Conservation (phyloP, 139 green algal species). For the Asterochloris erici region DNA sequence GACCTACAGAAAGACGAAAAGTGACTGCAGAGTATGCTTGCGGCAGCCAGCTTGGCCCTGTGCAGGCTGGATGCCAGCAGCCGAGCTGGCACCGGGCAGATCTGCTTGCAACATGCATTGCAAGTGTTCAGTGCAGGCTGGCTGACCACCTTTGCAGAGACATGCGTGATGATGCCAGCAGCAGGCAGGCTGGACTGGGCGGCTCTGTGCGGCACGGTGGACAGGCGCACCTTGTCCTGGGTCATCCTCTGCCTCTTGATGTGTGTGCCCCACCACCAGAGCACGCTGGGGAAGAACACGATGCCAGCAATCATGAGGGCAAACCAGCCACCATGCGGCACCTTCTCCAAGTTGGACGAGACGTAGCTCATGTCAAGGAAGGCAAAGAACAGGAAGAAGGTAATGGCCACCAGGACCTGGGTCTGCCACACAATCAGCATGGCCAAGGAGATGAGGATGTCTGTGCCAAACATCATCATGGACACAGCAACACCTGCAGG, state of each 20-base stretch:
- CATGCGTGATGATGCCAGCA: too few species aligned
- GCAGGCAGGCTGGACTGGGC: too few species aligned
- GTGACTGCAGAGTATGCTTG: too few species aligned
- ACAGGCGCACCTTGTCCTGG: too few species aligned
- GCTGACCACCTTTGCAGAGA: too few species aligned
- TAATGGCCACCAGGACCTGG: not conserved
- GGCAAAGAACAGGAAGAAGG: slow-evolving; percentile 35
- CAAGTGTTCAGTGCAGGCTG: too few species aligned
- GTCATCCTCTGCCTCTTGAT: not conserved
- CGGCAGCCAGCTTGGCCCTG: not conserved
- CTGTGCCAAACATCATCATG: slow-evolving; percentile 39
- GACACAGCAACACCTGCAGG: slow-evolving; percentile 34
- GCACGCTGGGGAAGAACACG: slow-evolving; percentile 5
- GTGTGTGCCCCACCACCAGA: slow-evolving; percentile 18
- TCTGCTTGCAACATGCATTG: too few species aligned
- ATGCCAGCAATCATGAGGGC: slow-evolving; percentile 10
- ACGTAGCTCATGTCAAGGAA: slow-evolving; percentile 35
- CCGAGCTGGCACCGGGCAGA: too few species aligned
- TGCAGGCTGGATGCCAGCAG: too few species aligned
- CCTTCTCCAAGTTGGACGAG: slow-evolving; percentile 40
- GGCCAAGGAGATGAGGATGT: slow-evolving; percentile 24
- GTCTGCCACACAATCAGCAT: slow-evolving; percentile 31
- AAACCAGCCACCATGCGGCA: slow-evolving; percentile 40
- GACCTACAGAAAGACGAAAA: not conserved
- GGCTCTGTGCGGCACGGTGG: too few species aligned